Conservation (phyloP, 2,329 filamentous ascomycete genomes). For the Paecilomyces variotii region DNA sequence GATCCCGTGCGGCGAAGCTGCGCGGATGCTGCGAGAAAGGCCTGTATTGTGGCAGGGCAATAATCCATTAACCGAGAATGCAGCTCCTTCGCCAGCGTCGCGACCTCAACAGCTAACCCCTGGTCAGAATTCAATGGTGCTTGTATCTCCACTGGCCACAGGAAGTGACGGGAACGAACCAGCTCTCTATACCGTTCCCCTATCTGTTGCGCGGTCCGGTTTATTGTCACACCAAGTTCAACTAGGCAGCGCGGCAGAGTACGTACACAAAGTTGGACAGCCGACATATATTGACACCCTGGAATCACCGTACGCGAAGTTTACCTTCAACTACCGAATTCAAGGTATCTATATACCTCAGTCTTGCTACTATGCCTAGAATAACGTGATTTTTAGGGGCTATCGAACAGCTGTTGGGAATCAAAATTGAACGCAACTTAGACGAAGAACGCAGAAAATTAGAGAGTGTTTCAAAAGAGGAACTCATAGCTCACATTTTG, state of each 20-base stretch:
- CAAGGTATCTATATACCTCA: slow-evolving; percentile 6
- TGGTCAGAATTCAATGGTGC: background rate
- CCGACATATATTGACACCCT: slow-evolving; percentile 22
- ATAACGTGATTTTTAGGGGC: slow-evolving; percentile 5
- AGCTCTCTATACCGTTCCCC: slow-evolving; percentile 13
- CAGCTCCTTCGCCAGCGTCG: background rate
- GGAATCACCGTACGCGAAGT: slow-evolving; percentile 23
- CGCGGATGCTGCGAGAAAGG: background rate
- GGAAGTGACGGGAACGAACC: slow-evolving; percentile 7
- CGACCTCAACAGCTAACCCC: background rate
- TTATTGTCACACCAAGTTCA: slow-evolving; percentile 23
- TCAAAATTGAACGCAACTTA: slow-evolving; percentile 8
- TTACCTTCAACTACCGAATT: slow-evolving; percentile 24
- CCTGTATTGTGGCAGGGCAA: background rate
- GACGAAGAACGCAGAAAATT: slow-evolving; percentile 12
- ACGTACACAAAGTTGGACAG: slow-evolving; percentile 18
- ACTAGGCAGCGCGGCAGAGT: slow-evolving; percentile 17
- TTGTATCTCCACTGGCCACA: slow-evolving; percentile 6
- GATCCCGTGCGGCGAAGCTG: background rate
- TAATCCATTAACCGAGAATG: background rate
- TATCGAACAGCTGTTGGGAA: slow-evolving; percentile 9
- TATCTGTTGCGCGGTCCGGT: slow-evolving; percentile 6
- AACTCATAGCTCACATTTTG: background rate
- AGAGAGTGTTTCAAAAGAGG: slow-evolving; percentile 5
- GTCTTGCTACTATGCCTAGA: background rate